A percentile compares a stretch with the other conserved stretches of the same genome.
These are phyloP conservation scores for Panaeolus cyanescens DNA, from an alignment of 768 basidiomycete species.

Conservation along the genomic window DNA sequence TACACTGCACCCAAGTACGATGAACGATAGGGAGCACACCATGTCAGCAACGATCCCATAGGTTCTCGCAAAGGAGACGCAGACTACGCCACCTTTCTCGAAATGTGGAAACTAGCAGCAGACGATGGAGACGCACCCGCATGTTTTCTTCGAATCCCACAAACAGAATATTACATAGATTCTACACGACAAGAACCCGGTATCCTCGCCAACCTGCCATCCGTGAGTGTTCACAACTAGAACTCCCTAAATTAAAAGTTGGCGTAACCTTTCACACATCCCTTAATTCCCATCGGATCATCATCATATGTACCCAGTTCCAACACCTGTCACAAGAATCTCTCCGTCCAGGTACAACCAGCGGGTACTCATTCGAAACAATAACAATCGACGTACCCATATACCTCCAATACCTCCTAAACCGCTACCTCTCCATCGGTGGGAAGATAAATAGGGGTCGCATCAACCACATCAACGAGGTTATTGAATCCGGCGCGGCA, in stretches of 20 bases:
- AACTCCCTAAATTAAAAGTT: neutral
- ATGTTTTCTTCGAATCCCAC: slow-evolving; percentile 56
- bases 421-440: slow-evolving; percentile 55
- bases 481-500: slow-evolving; percentile 52
- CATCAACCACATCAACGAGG: slow-evolving; percentile 65
- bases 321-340: slow-evolving; percentile 21
- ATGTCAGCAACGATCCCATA: slow-evolving; percentile 47
- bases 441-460: slow-evolving; percentile 53
- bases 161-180: slow-evolving; percentile 46
- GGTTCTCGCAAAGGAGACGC: slow-evolving; percentile 35
- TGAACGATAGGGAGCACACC: slow-evolving; percentile 60
- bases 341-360: slow-evolving; percentile 24
- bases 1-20: neutral
- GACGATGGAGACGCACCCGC: slow-evolving; percentile 46
- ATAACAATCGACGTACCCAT: slow-evolving; percentile 60
- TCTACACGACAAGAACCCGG: slow-evolving; percentile 15
- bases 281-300: neutral
- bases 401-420: slow-evolving; percentile 62
- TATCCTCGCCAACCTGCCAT: slow-evolving; percentile 18
- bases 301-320: slow-evolving; percentile 25
- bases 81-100: slow-evolving; percentile 63
- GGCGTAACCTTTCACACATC: neutral
- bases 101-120: slow-evolving; percentile 63
- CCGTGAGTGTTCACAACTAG: slow-evolving; percentile 6
- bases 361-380: slow-evolving; percentile 57